Evolutionary conservation across 106 monocot genomes (phyloP).

Genomic region (Narthecium ossifragum): DNA sequence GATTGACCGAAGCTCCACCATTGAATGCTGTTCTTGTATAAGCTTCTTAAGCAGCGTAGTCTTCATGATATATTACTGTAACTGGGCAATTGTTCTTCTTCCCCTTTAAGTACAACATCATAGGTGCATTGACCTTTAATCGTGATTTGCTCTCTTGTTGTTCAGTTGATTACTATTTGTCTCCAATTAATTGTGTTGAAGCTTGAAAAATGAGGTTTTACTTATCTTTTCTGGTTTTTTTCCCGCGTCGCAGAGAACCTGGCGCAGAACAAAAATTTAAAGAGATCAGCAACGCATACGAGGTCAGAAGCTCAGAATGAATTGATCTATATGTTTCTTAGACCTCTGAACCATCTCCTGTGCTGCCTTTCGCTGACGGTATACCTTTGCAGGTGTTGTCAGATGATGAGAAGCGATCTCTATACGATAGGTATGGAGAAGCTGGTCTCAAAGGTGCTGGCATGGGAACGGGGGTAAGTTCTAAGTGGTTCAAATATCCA

Average conservation of each 20-base stretch:
- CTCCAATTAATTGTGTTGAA: not conserved
- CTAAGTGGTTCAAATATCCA: no score
- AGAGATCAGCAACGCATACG: slow-evolving; percentile 97
- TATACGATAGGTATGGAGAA: slow-evolving; percentile 95
- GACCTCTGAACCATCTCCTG: not conserved
- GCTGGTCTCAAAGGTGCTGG: slow-evolving; percentile 95
- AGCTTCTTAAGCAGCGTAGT: no score
- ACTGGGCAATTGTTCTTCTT: no score
- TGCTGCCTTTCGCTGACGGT: not conserved
- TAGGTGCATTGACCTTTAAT: no score
- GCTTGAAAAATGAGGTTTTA: not conserved
- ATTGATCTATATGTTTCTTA: no score
- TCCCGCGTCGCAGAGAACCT: slow-evolving; percentile 86
- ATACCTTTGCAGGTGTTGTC: slow-evolving; percentile 75
- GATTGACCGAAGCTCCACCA: no score
- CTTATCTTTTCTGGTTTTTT: slow-evolving; percentile 1
- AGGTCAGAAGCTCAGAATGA: no score
- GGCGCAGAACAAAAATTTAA: slow-evolving; percentile 96
- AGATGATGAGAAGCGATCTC: slow-evolving; percentile 85
- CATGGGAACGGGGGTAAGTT: slow-evolving; percentile 86
- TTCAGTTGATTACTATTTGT: no score
- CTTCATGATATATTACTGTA: no score
- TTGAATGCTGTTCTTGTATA: no score
- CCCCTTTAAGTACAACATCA: no score
- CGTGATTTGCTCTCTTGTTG: no score